Evolutionary conservation across 2,329 filamentous ascomycete species (phyloP).

Genomic region (Ceratocystis harringtonii): DNA sequence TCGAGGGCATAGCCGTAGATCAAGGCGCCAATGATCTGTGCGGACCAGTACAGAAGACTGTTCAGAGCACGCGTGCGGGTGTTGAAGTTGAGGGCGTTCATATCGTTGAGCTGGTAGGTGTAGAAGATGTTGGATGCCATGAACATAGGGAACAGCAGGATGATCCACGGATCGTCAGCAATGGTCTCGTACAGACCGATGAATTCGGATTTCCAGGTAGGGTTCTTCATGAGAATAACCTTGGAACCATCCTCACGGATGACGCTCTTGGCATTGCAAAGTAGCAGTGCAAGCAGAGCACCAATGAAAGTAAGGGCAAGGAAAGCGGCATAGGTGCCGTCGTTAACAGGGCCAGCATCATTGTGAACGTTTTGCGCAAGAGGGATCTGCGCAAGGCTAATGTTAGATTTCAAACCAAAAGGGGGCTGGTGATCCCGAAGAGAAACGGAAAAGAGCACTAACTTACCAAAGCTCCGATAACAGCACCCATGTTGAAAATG

Average conservation of each 20-base stretch:
- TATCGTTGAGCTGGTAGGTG: constrained; percentile 40
- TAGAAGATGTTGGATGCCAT: constrained; percentile 42
- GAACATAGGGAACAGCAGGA: constrained; percentile 50
- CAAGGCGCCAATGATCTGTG: constrained; percentile 63
- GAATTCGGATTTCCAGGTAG: constrained; percentile 69
- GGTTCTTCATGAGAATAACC: constrained; percentile 81
- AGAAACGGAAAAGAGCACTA: constrained; percentile 1
- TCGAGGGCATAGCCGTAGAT: constrained; percentile 62
- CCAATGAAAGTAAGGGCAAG: constrained; percentile 67
- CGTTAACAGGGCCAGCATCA: constrained; percentile 38
- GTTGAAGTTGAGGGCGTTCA: constrained; percentile 40
- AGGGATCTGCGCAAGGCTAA: constrained; percentile 36
- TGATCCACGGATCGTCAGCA: constrained; percentile 52
- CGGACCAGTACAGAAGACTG: constrained; percentile 61
- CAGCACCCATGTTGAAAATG: constrained; percentile 84
- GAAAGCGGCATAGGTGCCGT: constrained; percentile 81
- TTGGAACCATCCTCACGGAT: constrained; percentile 62
- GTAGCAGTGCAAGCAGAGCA: constrained; percentile 50
- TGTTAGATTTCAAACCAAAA: background rate
- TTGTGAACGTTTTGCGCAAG: constrained; percentile 56
- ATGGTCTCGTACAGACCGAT: constrained; percentile 61
- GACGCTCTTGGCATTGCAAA: constrained; percentile 58
- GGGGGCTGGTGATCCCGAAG: background rate
- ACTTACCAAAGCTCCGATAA: constrained; percentile 57
- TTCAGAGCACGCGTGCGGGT: constrained; percentile 50